Evolutionary conservation across 1,284 basidiomycete genomes (phyloP).

Genomic region (Xanthoconium separans): DNA sequence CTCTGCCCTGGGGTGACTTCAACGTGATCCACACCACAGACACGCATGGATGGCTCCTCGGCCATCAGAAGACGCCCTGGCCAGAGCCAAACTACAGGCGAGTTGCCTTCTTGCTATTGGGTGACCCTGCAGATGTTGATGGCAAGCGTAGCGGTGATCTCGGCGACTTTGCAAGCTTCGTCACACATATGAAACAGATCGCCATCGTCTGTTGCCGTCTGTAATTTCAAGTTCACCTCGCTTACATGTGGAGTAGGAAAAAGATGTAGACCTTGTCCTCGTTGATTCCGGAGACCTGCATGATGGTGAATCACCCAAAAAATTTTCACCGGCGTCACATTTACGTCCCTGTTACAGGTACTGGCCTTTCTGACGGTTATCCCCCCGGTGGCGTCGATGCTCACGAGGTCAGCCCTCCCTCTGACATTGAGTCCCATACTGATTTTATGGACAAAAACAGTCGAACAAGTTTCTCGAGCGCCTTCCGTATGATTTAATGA

Average conservation of each 20-base stretch:
- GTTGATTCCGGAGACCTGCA: conserved; percentile 79
- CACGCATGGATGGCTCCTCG: conserved; percentile 78
- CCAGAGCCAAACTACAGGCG: conserved; percentile 77
- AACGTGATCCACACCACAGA: conserved; percentile 80
- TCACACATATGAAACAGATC: conserved; percentile 75
- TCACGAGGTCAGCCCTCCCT: conserved; percentile 50
- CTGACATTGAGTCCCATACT: neutral
- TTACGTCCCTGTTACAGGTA: conserved; percentile 40
- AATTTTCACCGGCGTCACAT: neutral
- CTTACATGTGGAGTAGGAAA: conserved; percentile 40
- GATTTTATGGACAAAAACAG: conserved; percentile 32
- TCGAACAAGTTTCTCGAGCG: conserved; percentile 70
- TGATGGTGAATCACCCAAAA: conserved; percentile 51
- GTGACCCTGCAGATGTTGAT: conserved; percentile 5
- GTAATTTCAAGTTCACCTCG: neutral
- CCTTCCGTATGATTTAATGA: conserved; percentile 80
- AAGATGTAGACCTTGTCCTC: conserved; percentile 68
- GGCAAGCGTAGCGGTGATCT: conserved; percentile 58
- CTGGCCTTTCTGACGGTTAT: conserved; percentile 72
- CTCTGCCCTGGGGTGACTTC: conserved; percentile 75
- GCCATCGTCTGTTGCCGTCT: conserved; percentile 45
- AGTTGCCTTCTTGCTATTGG: conserved; percentile 8
- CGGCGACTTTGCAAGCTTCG: conserved; percentile 81
- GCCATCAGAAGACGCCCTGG: conserved; percentile 65
- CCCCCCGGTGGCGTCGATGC: conserved; percentile 70